phyloP scores from a whole-genome alignment of 306 rosid species.

The Alnus glutinosa region DNA sequence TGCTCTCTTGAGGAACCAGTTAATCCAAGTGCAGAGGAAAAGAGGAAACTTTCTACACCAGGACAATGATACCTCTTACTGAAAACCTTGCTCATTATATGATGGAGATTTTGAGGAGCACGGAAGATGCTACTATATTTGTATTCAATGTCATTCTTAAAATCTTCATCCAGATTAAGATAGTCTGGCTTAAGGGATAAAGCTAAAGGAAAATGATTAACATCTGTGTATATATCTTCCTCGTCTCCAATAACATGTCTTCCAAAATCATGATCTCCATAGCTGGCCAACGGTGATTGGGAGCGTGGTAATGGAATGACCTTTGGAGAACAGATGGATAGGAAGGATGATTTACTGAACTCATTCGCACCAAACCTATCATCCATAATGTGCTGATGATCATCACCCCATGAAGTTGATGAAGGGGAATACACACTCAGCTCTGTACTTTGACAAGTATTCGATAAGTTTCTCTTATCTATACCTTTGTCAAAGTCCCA shows the following conservation, averaged over 20 bases:
- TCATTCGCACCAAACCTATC: constrained; percentile 24
- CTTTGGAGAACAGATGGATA: constrained; percentile 28
- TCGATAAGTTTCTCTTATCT: constrained; percentile 30
- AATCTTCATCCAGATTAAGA: constrained; percentile 32
- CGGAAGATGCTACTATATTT: constrained; percentile 33
- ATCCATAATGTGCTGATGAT: constrained; percentile 27
- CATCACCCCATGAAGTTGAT: constrained; percentile 30
- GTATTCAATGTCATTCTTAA: constrained; percentile 23
- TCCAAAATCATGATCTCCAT: constrained; percentile 36
- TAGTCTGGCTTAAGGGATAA: constrained; percentile 35
- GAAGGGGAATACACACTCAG: constrained; percentile 26
- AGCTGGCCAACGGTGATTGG: constrained; percentile 29
- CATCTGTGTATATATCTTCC: constrained; percentile 32
- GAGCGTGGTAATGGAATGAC: constrained; percentile 35
- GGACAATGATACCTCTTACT: constrained; percentile 27
- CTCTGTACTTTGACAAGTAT: constrained; percentile 28
- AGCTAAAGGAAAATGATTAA: constrained; percentile 37
- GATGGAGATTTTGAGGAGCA: constrained; percentile 35
- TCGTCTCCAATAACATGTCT: constrained; percentile 35
- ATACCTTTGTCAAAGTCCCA: constrained; percentile 33
- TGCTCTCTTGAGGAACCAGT: constrained; percentile 32
- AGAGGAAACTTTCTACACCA: constrained; percentile 39
- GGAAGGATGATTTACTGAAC: constrained; percentile 39
- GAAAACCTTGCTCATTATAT: constrained; percentile 37
- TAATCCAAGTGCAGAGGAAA: constrained; percentile 37